Base-by-base conservation (phyloP, 257 asterid genomes). In the Agastache rugosa region DNA sequence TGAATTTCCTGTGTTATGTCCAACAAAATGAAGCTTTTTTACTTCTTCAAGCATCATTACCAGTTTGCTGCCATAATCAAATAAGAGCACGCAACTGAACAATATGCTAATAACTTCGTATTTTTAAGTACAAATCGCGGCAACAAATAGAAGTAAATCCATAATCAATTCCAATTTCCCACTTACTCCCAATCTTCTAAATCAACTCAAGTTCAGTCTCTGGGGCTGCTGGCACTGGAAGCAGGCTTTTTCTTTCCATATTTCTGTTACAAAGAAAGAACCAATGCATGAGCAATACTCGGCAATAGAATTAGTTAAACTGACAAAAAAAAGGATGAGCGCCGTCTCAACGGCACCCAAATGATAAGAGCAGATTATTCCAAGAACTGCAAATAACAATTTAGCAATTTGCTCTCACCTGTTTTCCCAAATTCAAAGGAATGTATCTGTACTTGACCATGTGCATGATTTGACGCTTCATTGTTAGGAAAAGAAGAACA, bases 401-500 rank as follows among this genome's bases (percentile, higher is more conserved):
- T 31, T 31, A 31, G 5, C 37, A 31, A 31, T 31, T 31, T 3
- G 76, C 71, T 75, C 71, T 75, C 71, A 93, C 98, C 96, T 91
- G 97, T 72, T 93, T 93, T 22, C 98, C 98, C 34, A 88, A 66
- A 79, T 80, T 91, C 74, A 93, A 89, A 1, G 98, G 98, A 60
- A 93, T 73, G 69, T 93, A 93, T 81, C 68, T 91, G 88, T 91
- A 89, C 80, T 93, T 93, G 66, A 93, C 82, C 98, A 93, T 93
- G 84, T 91, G 98, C 78, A 83, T 67, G 78, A 91, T 88, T 80
- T 89, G 98, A 71, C 96, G 90, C 85, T 87, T 93, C 97, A 93
- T 91, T 44, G 98, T 93, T n/a, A 91, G 96, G 54, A 81, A 86
- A 60, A 93, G 87, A 56, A 93, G 92, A 31, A 91, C 96, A 75